Percentiles rank a stretch among this genome's conserved stretches.
phyloP scores from a whole-genome alignment of 1,284 basidiomycete genomes.

The Coriolopsis trogii region DNA sequence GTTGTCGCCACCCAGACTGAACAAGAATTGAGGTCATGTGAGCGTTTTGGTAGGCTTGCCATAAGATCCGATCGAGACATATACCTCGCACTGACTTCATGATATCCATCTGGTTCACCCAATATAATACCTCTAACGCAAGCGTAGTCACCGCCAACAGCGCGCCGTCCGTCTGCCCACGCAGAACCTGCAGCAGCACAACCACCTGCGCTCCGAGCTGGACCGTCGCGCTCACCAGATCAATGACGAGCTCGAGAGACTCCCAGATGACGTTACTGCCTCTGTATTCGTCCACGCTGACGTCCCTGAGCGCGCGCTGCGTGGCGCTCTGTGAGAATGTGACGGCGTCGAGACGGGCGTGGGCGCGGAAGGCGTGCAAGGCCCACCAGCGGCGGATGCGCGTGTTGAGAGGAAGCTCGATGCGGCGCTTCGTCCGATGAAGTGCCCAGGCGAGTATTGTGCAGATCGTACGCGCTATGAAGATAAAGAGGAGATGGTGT shows the following conservation, averaged over 20 bases:
- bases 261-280: conserved; percentile 53
- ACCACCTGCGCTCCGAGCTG: conserved; percentile 60
- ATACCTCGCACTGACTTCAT: conserved; percentile 1
- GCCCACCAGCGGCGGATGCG: conserved; percentile 65
- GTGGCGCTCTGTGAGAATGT: too few relatives aligned
- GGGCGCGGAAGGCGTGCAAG: conserved; percentile 61
- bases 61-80: neutral
- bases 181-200: conserved; percentile 60
- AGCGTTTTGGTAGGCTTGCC: neutral
- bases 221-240: conserved; percentile 47
- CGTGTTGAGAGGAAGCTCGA: too few relatives aligned
- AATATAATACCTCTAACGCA: conserved; percentile 19
- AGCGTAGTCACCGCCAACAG: conserved; percentile 61
- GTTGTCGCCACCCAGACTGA: conserved; percentile 79
- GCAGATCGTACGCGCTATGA: too few relatives aligned
- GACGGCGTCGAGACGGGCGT: conserved; percentile 74
- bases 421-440: too few relatives aligned
- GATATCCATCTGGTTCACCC: conserved; percentile 10
- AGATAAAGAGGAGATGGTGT: too few relatives aligned
- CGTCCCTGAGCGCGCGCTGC: too few relatives aligned
- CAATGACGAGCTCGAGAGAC: conserved; percentile 47
- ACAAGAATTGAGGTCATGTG: neutral
- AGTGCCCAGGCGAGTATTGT: too few relatives aligned
- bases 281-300: conserved; percentile 41
- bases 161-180: conserved; percentile 61